Evolutionary conservation across 345 rosid species (phyloP).

Genomic region (Pistacia integerrima): DNA sequence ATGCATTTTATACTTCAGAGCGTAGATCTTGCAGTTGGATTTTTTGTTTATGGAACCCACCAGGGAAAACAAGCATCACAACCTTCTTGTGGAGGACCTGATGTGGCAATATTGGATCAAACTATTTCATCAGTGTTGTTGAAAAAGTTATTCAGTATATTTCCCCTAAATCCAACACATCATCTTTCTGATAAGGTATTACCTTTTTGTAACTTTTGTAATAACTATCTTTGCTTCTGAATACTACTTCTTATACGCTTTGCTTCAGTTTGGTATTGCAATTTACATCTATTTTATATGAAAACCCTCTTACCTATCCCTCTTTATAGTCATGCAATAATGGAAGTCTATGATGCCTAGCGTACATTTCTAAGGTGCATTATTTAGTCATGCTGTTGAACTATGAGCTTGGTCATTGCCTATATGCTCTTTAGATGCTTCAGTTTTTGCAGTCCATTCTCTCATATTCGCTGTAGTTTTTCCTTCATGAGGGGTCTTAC

Average conservation of each 20-base stretch:
- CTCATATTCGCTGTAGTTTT: background rate
- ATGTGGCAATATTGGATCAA: slow-evolving; percentile 42
- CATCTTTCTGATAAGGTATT: slow-evolving; percentile 56
- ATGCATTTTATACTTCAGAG: slow-evolving; percentile 59
- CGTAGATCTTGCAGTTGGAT: slow-evolving; percentile 53
- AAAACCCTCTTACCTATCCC: background rate
- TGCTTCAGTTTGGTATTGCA: background rate
- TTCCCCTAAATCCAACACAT: slow-evolving; percentile 57
- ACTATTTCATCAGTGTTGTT: slow-evolving; percentile 42
- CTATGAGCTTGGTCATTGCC: background rate
- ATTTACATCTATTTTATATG: background rate
- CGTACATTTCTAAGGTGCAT: background rate
- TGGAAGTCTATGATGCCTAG: background rate
- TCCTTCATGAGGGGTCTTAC: background rate
- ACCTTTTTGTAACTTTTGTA: slow-evolving; percentile 10
- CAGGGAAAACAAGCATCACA: slow-evolving; percentile 25
- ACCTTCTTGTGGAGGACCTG: slow-evolving; percentile 34
- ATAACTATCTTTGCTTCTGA: background rate
- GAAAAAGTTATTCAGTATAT: slow-evolving; percentile 59
- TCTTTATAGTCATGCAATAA: slow-evolving; percentile 1
- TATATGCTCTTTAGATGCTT: background rate
- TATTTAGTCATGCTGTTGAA: background rate
- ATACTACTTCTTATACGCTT: background rate
- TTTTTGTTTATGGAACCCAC: slow-evolving; percentile 36
- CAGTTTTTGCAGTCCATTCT: background rate